Conservation (phyloP, 805 yeast species). For the Spathaspora girioi region DNA sequence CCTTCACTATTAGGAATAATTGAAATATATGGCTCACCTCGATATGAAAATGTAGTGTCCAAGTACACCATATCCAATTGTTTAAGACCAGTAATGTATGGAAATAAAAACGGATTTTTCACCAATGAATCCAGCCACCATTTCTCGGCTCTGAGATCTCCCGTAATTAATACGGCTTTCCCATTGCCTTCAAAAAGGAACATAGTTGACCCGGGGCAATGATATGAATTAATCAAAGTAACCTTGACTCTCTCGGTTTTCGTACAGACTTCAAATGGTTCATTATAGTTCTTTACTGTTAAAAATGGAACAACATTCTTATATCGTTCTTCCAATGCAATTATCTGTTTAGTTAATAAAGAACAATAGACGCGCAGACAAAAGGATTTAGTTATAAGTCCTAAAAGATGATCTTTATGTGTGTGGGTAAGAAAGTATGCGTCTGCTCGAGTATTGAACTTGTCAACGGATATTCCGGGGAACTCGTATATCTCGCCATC, state of each 20-base stretch:
- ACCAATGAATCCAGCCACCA: conserved; percentile 43
- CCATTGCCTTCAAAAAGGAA: conserved; percentile 38
- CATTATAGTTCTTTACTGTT: conserved; percentile 16
- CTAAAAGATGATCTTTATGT: conserved; percentile 53
- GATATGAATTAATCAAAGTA: conserved; percentile 48
- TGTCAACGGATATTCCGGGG: conserved; percentile 43
- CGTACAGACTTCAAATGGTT: conserved; percentile 14
- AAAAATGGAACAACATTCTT: conserved; percentile 16
- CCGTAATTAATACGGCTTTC: conserved; percentile 46
- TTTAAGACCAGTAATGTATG: conserved; percentile 33
- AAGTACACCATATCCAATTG: conserved; percentile 45
- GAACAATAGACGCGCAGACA: conserved; percentile 47
- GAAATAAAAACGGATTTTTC: conserved; percentile 37
- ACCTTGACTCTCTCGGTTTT: conserved; percentile 19
- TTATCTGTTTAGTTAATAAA: conserved; percentile 21
- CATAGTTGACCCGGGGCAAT: conserved; percentile 61
- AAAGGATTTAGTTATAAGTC: conserved; percentile 38
- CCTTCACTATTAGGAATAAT: conserved; percentile 43
- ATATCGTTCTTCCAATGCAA: conserved; percentile 15
- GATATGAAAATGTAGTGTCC: conserved; percentile 51
- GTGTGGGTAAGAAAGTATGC: conserved; percentile 45
- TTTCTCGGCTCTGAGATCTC: conserved; percentile 54
- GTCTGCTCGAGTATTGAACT: conserved; percentile 21
- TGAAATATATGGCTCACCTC: conserved; percentile 47
- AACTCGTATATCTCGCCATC: conserved; percentile 45